A percentile compares a stretch with the other conserved stretches of the same genome.
Evolutionary conservation across 208 protist species (phyloP).

Genomic region (Leishmania braziliensis): DNA sequence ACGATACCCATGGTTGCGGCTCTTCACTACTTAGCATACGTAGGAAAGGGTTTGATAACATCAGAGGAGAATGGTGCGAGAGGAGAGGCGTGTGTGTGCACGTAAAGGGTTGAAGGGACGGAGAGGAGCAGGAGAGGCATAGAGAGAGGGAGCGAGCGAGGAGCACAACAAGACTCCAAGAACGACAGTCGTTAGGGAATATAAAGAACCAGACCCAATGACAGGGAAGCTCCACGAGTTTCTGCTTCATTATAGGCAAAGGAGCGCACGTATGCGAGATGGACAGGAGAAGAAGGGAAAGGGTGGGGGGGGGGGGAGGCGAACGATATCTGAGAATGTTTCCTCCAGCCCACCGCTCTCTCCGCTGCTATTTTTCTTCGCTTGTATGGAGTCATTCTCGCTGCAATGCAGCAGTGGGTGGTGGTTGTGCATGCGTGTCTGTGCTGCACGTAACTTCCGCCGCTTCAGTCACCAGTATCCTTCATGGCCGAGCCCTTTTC

Average conservation of each 20-base stretch:
- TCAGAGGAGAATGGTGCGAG: neutral
- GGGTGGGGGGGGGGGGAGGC: neutral
- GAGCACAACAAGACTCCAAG: neutral
- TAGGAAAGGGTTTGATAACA: neutral
- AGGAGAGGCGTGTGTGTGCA: neutral
- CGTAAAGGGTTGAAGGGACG: neutral
- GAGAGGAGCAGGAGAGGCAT: neutral
- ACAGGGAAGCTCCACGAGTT: neutral
- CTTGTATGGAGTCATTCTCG: neutral
- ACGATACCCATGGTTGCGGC: constrained; percentile 95
- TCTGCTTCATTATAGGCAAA: neutral
- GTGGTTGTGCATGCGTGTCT: neutral
- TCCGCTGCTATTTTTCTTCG: neutral
- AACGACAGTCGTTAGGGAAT: neutral
- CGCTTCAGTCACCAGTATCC: neutral
- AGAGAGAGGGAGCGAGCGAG: neutral
- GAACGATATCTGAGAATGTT: neutral
- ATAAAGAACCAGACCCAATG: too few species aligned
- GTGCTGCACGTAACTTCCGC: neutral
- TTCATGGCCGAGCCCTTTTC: neutral
- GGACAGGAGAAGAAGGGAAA: neutral
- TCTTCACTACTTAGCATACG: constrained; percentile 2
- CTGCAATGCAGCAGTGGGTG: neutral
- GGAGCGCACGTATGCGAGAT: neutral
- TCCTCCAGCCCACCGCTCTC: neutral